phyloP scores from a whole-genome alignment of 176 grass and related monocot genomes.

The Raddia guianensis region DNA sequence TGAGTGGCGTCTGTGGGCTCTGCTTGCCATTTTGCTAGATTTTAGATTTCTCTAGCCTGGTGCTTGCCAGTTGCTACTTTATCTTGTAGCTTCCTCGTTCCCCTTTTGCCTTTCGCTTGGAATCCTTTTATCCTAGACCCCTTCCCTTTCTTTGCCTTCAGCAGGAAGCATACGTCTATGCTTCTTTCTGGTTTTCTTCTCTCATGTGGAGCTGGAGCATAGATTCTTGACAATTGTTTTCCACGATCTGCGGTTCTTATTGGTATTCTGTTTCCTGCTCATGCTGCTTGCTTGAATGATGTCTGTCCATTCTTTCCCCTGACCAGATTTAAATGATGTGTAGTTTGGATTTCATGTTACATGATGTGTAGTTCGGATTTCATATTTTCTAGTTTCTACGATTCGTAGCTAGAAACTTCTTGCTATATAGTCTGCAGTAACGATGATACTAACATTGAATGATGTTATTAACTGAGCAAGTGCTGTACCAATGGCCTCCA shows the following conservation, averaged over 20 bases:
- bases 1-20: constrained; percentile 26
- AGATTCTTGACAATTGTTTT: background rate
- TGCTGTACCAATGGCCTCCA: background rate
- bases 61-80: constrained; percentile 18
- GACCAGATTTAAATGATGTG: background rate
- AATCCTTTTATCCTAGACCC: constrained; percentile 20
- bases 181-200: background rate
- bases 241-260: background rate
- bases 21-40: constrained; percentile 26
- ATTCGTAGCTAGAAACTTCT: constrained; percentile 5
- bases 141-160: constrained; percentile 27
- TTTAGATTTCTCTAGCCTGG: constrained; percentile 29
- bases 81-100: constrained; percentile 7
- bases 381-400: background rate
- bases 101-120: constrained; percentile 44
- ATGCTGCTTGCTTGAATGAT: background rate
- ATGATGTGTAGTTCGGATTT: constrained; percentile 16
- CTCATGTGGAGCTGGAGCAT: background rate
- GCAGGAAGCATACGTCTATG: constrained; percentile 20
- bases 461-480: background rate
- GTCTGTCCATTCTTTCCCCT: background rate
- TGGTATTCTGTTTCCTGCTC: background rate
- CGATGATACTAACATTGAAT: background rate
- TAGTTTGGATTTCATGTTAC: constrained; percentile 10
- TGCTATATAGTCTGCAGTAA: background rate